These are phyloP conservation scores for Yarrowia porcina DNA, from an alignment of 805 yeast species.

Conservation along the genomic window DNA sequence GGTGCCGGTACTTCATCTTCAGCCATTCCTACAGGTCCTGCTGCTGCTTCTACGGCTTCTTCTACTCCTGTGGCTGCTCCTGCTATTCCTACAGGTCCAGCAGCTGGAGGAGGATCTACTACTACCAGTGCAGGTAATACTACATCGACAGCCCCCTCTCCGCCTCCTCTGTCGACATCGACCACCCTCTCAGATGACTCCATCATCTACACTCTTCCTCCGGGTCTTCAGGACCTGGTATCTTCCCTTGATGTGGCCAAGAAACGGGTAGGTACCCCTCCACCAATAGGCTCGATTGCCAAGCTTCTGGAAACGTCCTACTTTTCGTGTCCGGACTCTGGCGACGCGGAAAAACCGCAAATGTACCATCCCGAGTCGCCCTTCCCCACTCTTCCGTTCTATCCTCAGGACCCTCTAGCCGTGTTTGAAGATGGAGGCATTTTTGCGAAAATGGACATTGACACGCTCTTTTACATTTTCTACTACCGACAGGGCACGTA, in stretches of 20 bases:
- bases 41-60: too few relatives aligned
- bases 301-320: slow-evolving; percentile 71
- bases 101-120: background rate
- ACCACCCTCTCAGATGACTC: slow-evolving; percentile 29
- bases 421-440: slow-evolving; percentile 54
- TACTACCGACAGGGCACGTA: slow-evolving; percentile 77
- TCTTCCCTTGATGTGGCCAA: slow-evolving; percentile 43
- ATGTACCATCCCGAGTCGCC: slow-evolving; percentile 74
- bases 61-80: too few relatives aligned
- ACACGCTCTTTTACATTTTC: slow-evolving; percentile 87
- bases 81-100: slow-evolving; percentile 1
- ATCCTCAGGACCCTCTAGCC: slow-evolving; percentile 74
- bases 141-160: slow-evolving; percentile 25
- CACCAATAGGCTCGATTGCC: slow-evolving; percentile 52
- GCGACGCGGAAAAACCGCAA: slow-evolving; percentile 81
- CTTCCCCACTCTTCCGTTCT: slow-evolving; percentile 84
- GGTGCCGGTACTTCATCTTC: too few relatives aligned
- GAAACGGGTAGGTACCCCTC: slow-evolving; percentile 50
- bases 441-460: slow-evolving; percentile 71
- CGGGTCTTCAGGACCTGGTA: slow-evolving; percentile 43
- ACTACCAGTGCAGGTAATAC: background rate
- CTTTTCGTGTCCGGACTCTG: slow-evolving; percentile 88
- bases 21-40: slow-evolving; percentile 1
- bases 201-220: slow-evolving; percentile 37
- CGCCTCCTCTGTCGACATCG: slow-evolving; percentile 31